Percentiles rank a stretch among this genome's conserved stretches.
These are phyloP conservation scores for Cercospora beticola DNA, from an alignment of 2,329 filamentous ascomycete species.

Conservation along the genomic window DNA sequence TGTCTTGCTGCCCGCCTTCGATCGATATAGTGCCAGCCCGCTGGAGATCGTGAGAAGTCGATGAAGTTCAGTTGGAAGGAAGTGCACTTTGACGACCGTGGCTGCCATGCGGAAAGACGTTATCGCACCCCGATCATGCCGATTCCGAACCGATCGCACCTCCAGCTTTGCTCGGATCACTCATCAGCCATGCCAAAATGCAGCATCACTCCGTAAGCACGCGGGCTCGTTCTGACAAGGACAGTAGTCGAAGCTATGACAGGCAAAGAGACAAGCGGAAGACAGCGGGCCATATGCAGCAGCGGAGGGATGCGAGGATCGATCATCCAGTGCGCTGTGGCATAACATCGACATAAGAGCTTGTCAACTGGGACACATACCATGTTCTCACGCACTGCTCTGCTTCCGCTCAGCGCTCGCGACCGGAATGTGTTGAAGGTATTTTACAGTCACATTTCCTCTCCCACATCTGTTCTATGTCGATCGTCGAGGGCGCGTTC, in stretches of 20 bases:
- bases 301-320: background rate
- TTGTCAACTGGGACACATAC: too few relatives aligned
- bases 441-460: too few relatives aligned
- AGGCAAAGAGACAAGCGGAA: background rate
- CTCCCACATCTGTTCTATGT: too few relatives aligned
- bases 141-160: background rate
- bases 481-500: too few relatives aligned
- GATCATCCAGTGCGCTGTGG: too few relatives aligned
- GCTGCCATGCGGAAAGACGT: background rate
- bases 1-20: background rate
- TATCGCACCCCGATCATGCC: background rate
- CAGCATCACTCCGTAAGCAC: background rate
- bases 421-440: too few relatives aligned
- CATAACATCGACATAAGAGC: too few relatives aligned
- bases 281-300: background rate
- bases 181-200: background rate
- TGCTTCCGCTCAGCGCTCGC: too few relatives aligned
- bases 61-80: background rate
- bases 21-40: background rate
- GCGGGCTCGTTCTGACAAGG: background rate
- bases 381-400: too few relatives aligned
- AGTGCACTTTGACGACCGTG: background rate
- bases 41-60: background rate
- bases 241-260: background rate
- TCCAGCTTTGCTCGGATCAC: background rate